Conservation (phyloP, 306 rosid species). For the Ochetophila trinervis region DNA sequence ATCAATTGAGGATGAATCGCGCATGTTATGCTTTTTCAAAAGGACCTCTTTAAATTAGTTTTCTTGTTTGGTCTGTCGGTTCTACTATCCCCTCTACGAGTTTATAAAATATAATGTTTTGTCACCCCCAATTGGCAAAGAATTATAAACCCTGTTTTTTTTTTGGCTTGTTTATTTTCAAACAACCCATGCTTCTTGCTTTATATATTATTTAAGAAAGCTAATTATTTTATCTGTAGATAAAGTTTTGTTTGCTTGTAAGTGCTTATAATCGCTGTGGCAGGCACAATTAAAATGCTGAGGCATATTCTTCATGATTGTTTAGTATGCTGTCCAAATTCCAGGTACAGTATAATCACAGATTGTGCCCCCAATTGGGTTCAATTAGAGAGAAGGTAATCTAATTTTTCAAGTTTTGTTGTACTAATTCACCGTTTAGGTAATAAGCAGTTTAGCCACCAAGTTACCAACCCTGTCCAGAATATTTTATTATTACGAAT, state of each 20-base stretch:
- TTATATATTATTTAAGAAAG: no score
- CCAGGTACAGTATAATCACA: not conserved
- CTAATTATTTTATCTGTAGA: no score
- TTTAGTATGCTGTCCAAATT: slow-evolving; percentile 17
- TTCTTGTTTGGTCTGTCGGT: not conserved
- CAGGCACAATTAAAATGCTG: not conserved
- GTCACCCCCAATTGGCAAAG: no score
- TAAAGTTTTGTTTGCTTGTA: not conserved
- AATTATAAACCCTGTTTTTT: no score
- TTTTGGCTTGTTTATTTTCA: no score
- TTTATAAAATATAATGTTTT: no score
- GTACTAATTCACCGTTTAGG: not conserved
- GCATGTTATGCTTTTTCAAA: not conserved
- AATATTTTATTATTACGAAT: not conserved
- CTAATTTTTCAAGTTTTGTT: not conserved
- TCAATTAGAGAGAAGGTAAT: not conserved
- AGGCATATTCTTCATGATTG: not conserved
- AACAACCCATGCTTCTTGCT: no score
- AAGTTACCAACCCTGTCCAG: not conserved
- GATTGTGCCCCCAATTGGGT: slow-evolving; percentile 13
- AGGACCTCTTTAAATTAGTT: not conserved
- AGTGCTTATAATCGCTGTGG: not conserved
- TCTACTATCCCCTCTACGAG: not conserved
- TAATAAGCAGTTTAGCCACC: slow-evolving; percentile 6
- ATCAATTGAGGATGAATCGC: not conserved